Conservation (phyloP, 2,329 filamentous ascomycete genomes). For the Colletotrichum kahawae region DNA sequence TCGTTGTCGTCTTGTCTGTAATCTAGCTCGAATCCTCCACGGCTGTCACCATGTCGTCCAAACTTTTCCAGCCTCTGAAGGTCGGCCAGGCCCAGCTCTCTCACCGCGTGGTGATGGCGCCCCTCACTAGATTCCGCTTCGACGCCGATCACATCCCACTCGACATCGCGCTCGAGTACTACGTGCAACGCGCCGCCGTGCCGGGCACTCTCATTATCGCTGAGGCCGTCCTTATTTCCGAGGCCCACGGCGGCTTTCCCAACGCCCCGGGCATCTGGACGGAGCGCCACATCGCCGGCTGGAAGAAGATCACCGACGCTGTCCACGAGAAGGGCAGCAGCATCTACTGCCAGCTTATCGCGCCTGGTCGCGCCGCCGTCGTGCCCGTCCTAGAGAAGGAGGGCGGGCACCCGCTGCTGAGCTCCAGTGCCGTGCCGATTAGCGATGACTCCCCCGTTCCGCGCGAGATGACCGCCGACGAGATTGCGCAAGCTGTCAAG, state of each 20-base stretch:
- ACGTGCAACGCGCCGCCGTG: constrained; percentile 45
- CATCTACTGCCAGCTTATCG: constrained; percentile 69
- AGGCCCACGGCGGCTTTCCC: constrained; percentile 35
- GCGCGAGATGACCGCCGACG: constrained; percentile 65
- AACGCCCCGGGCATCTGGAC: constrained; percentile 62
- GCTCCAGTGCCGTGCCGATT: constrained; percentile 35
- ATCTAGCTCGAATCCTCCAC: background rate
- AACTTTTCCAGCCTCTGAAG: constrained; percentile 23
- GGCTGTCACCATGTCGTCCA: constrained; percentile 2
- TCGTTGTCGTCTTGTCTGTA: background rate
- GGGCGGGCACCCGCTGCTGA: constrained; percentile 31
- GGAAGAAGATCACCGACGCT: constrained; percentile 64
- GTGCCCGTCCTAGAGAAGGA: constrained; percentile 27
- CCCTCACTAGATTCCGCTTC: constrained; percentile 27
- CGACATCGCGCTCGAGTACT: constrained; percentile 43
- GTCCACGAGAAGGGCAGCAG: constrained; percentile 67
- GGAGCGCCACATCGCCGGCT: constrained; percentile 59
- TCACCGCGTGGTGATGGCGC: constrained; percentile 28
- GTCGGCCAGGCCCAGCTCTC: constrained; percentile 25
- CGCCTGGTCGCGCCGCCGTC: constrained; percentile 60
- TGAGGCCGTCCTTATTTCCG: constrained; percentile 49
- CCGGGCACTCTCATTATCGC: constrained; percentile 49
- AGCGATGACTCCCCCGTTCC: constrained; percentile 57
- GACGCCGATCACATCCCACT: constrained; percentile 22
- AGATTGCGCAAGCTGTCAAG: constrained; percentile 66